These are phyloP conservation scores for Xerophyta viscosa DNA, from an alignment of 106 monocot species.

Conservation along the genomic window DNA sequence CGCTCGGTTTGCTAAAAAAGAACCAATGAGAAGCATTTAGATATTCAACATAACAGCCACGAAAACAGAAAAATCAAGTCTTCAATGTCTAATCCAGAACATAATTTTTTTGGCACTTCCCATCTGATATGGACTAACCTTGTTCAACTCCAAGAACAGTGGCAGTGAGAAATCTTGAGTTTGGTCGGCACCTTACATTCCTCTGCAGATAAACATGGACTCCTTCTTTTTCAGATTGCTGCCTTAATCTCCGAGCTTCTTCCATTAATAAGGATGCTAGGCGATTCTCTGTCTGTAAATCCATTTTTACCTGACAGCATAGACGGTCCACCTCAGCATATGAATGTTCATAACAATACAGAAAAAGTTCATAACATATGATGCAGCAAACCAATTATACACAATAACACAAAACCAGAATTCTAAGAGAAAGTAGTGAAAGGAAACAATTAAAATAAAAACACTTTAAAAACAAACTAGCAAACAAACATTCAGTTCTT, in stretches of 20 bases:
- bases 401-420: no score
- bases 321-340: not conserved
- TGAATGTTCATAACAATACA: no score
- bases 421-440: no score
- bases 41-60: no score
- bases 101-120: not conserved
- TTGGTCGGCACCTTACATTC: conserved; percentile 75
- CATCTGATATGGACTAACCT: conserved; percentile 33
- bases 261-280: conserved; percentile 80
- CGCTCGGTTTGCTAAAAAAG: conserved; percentile 63
- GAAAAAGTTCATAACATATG: no score
- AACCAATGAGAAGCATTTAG: not conserved
- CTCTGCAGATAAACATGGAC: conserved; percentile 75
- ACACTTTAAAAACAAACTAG: no score
- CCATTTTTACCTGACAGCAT: conserved; percentile 34
- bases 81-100: no score
- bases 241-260: conserved; percentile 69
- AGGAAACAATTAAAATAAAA: no score
- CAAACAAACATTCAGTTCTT: no score
- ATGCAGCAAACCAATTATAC: no score
- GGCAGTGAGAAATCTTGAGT: conserved; percentile 92
- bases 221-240: conserved; percentile 80
- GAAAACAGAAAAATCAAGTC: no score
- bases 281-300: conserved; percentile 88
- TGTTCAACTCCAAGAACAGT: conserved; percentile 96